Base-by-base conservation (phyloP, 2,329 filamentous ascomycete species). In the Ophiosphaerella korrae region DNA sequence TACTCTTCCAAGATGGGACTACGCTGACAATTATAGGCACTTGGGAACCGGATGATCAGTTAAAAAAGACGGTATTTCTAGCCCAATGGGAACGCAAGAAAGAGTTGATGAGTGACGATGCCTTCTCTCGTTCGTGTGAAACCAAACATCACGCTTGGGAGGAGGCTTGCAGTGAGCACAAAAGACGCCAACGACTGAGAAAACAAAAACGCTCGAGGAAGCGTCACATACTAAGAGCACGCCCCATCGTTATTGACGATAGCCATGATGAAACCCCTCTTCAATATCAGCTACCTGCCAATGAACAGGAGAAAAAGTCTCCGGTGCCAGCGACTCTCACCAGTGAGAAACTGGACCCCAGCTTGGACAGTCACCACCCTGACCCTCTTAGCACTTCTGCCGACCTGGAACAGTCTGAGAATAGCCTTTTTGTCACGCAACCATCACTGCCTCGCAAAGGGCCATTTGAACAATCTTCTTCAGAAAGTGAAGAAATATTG, bases 21-120 rank as follows among this genome's bases (percentile, higher is more conserved):
- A 26, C 12, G 12, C 38, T 41, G 12, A 41, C 23, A 2, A 24
- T 29, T 21, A 42, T 41, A 55, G 65, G 62, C 35, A 68, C 67
- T 1, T 71, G 65, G 64, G 69, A 72, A 47, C 69, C 68, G 9
- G 24, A 37, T 9, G 37, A 43, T 2, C 16, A 66, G 37, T 16
- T 71, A 8, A 51, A 48, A 1, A 50, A 47, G 3, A 44, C 52
- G 13, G 26, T 37, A 6, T 32, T 63, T 6, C 32, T 66, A 16
- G 13, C 35, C 8, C 12, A 23, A 4, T 67, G 62, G 63, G 32
- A 48, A 1, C 29, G 48, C 1, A 29, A 50, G 13, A 62, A 57
- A 24, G 38, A 31, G 6, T 33, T 41, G n/a, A 49, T 65, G 36
- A 48, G 54, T 5, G 7, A 36, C 6, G 12, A 23, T 9, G 29